Percentiles rank a stretch among this genome's conserved stretches.
Evolutionary conservation across 768 basidiomycete genomes (phyloP).

Genomic region (Suillus americanus): DNA sequence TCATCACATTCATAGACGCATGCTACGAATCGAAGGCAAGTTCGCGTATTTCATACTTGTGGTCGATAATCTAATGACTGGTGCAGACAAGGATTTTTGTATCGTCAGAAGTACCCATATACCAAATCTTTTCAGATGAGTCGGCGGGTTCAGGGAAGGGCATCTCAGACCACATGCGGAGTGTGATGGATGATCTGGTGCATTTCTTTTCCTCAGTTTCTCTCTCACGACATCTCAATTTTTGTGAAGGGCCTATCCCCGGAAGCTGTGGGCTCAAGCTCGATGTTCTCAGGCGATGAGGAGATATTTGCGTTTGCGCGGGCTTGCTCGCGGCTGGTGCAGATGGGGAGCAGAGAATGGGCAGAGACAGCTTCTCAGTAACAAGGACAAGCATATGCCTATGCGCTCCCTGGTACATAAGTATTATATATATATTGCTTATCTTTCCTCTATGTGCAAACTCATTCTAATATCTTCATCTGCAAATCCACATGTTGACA

Average conservation of each 20-base stretch:
- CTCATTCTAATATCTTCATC: neutral
- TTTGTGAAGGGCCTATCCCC: slow-evolving; percentile 67
- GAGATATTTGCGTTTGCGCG: slow-evolving; percentile 97
- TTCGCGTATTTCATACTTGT: neutral
- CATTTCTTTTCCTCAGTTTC: slow-evolving; percentile 18
- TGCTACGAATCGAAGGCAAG: slow-evolving; percentile 88
- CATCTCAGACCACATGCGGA: slow-evolving; percentile 84
- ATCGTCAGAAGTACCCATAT: slow-evolving; percentile 90
- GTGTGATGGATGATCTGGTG: slow-evolving; percentile 95
- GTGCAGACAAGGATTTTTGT: slow-evolving; percentile 84
- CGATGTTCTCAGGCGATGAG: slow-evolving; percentile 95
- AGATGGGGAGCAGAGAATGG: slow-evolving; percentile 94
- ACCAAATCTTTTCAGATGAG: slow-evolving; percentile 85
- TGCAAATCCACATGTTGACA: neutral
- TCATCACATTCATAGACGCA: slow-evolving; percentile 97
- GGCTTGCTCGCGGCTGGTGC: slow-evolving; percentile 82
- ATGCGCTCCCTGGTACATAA: neutral
- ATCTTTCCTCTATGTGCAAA: neutral
- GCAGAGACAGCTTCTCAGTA: slow-evolving; percentile 39
- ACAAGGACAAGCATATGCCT: neutral
- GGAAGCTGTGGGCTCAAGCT: slow-evolving; percentile 75
- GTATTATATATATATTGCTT: neutral
- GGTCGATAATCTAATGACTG: slow-evolving; percentile 4
- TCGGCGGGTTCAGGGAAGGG: slow-evolving; percentile 34
- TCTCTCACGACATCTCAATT: slow-evolving; percentile 6